These are phyloP conservation scores for Xylariaceae sp. DNA, from an alignment of 2,329 filamentous ascomycete species.

Conservation along the genomic window DNA sequence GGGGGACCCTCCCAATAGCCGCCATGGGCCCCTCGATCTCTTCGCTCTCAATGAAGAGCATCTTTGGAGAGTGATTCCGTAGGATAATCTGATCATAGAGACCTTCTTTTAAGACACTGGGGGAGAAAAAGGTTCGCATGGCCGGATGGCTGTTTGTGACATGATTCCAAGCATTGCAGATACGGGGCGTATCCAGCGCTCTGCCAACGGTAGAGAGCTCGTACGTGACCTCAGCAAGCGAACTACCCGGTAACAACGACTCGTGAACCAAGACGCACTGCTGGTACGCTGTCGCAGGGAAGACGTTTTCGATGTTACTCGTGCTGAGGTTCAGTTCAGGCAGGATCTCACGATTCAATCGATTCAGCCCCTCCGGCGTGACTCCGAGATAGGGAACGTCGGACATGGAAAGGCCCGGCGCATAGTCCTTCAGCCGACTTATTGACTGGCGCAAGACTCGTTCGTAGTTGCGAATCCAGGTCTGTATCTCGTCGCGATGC, in stretches of 20 bases:
- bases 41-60: conserved; percentile 48
- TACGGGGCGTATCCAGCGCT: conserved; percentile 38
- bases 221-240: conserved; percentile 44
- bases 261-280: conserved; percentile 47
- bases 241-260: conserved; percentile 37
- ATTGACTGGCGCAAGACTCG: conserved; percentile 42
- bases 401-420: conserved; percentile 45
- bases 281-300: conserved; percentile 44
- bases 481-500: conserved; percentile 39
- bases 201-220: conserved; percentile 40
- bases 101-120: conserved; percentile 44
- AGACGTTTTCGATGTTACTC: conserved; percentile 45
- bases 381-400: conserved; percentile 46
- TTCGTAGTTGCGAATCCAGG: conserved; percentile 46
- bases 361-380: conserved; percentile 42
- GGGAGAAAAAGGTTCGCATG: conserved; percentile 48
- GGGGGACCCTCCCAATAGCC: conserved; percentile 39
- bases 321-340: conserved; percentile 39
- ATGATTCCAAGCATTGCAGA: conserved; percentile 47
- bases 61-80: conserved; percentile 43
- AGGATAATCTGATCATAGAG: conserved; percentile 48
- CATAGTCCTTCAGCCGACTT: conserved; percentile 36
- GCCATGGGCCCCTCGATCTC: conserved; percentile 36
- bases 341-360: conserved; percentile 40
- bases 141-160: conserved; percentile 43